phyloP scores from a whole-genome alignment of 1,284 basidiomycete species.

The Malassezia japonica region DNA sequence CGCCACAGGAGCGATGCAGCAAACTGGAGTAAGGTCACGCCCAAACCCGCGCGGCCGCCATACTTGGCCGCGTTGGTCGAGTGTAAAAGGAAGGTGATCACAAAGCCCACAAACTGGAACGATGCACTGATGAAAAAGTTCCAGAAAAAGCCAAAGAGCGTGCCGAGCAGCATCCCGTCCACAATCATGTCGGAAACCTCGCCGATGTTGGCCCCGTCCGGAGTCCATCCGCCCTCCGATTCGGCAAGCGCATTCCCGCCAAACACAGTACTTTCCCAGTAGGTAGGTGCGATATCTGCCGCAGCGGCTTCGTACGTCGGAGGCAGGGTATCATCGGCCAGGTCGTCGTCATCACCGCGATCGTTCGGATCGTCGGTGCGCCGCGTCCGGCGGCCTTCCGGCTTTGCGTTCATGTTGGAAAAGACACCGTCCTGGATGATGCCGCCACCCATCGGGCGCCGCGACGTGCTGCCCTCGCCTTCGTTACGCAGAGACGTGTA shows the following conservation, averaged over 20 bases:
- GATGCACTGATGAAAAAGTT: conserved; percentile 81
- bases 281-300: conserved; percentile 81
- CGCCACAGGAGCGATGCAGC: not conserved
- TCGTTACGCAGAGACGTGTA: conserved; percentile 20
- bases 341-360: conserved; percentile 57
- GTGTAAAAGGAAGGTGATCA: conserved; percentile 47
- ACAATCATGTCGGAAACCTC: conserved; percentile 54
- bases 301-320: conserved; percentile 81
- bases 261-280: conserved; percentile 93
- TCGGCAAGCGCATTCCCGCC: conserved; percentile 51
- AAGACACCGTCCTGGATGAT: conserved; percentile 89
- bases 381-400: conserved; percentile 51
- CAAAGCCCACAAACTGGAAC: conserved; percentile 73
- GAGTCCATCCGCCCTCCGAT: conserved; percentile 45
- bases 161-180: conserved; percentile 56
- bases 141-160: conserved; percentile 63
- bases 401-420: conserved; percentile 86
- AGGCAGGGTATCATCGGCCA: conserved; percentile 52
- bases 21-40: conserved; percentile 76
- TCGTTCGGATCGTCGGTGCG: conserved; percentile 38
- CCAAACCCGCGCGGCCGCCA: conserved; percentile 85
- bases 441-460: conserved; percentile 58
- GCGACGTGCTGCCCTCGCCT: conserved; percentile 19
- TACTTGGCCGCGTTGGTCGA: conserved; percentile 85
- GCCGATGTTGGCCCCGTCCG: conserved; percentile 35